Base-by-base conservation (phyloP, 441 rosid genomes). In the Populus hybrid region DNA sequence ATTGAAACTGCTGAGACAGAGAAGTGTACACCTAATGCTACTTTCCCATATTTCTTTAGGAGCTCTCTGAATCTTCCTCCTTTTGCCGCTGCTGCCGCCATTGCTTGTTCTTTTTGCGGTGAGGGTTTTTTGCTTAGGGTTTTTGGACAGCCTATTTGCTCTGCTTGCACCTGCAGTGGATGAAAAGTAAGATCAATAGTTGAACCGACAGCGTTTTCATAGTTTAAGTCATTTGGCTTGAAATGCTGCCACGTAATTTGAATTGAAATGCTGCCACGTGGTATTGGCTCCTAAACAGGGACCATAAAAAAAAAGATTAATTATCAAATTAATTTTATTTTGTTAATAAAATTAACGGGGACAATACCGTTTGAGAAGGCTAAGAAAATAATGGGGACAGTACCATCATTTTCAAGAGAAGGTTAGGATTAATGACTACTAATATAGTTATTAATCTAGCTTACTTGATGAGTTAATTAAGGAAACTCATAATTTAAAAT, bases 31-130 rank as follows among this genome's bases (percentile, higher is more conserved):
- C 93, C 97, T 2, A 92, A 19, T 4, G 89, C 94, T 10, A 92
- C 94, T 74, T 92, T 92, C 0, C 97, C 97, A 81, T 92, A 92
- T 75, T 90, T 92, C 84, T 85, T 89, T 21, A 90, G 36, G 4
- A 92, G 75, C 85, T 90, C 89, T 76, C 84, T 92, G 78, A 92
- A 85, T 75, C 91, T 85, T 26, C 80, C 84, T 75, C 83, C 82
- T 3, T 85, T 76, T 87, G 85, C 84, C 80, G 80, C 9, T 75
- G 82, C 4, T 1, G 16, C 57, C 30, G 38, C 42, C 23, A 24
- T 38, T 34, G 26, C 9, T 73, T 34, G 36, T 72, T 50, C 38
- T 19, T 35, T 10, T 14, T 21, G n/a, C 21, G 5, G n/a, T 5
- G 35, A 28, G 65, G 40, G 74, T 7, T 65, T 69, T 70, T 7